Conservation (phyloP, 2,329 filamentous ascomycete genomes). For the Fusarium stilboides region DNA sequence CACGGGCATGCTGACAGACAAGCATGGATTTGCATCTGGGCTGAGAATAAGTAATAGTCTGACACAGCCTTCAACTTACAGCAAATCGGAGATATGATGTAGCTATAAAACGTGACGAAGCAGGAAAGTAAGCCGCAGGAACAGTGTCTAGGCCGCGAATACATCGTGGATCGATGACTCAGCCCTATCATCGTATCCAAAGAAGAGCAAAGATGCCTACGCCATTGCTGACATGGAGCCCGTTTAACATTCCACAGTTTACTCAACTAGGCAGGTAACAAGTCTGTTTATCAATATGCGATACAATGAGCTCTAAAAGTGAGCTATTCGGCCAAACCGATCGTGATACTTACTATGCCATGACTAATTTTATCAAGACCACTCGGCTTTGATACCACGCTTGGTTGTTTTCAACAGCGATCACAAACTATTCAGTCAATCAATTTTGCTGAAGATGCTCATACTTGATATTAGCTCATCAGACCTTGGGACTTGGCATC, state of each 20-base stretch:
- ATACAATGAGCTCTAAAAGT: background rate
- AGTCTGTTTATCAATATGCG: background rate
- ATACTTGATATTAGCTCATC: background rate
- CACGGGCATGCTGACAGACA: slow-evolving; percentile 1
- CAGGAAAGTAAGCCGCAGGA: slow-evolving; percentile 1
- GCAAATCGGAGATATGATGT: background rate
- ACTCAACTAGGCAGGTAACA: slow-evolving; percentile 1
- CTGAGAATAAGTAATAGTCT: slow-evolving; percentile 6
- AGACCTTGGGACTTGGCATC: slow-evolving; percentile 1
- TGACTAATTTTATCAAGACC: background rate
- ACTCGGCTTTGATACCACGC: background rate
- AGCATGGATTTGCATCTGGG: background rate
- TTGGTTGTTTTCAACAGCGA: background rate
- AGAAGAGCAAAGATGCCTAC: background rate
- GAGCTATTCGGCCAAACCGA: background rate
- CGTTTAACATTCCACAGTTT: background rate
- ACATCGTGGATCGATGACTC: slow-evolving; percentile 12
- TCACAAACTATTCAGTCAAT: background rate
- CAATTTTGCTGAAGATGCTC: background rate
- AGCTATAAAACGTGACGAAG: background rate
- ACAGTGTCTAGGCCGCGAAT: background rate
- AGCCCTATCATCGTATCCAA: slow-evolving; percentile 24
- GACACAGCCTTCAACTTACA: slow-evolving; percentile 7
- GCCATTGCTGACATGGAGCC: slow-evolving; percentile 10
- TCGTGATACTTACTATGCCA: background rate